Evolutionary conservation across 192 early-diverging fungal genomes (phyloP).

Genomic region (Gryganskiella cystojenkinii): DNA sequence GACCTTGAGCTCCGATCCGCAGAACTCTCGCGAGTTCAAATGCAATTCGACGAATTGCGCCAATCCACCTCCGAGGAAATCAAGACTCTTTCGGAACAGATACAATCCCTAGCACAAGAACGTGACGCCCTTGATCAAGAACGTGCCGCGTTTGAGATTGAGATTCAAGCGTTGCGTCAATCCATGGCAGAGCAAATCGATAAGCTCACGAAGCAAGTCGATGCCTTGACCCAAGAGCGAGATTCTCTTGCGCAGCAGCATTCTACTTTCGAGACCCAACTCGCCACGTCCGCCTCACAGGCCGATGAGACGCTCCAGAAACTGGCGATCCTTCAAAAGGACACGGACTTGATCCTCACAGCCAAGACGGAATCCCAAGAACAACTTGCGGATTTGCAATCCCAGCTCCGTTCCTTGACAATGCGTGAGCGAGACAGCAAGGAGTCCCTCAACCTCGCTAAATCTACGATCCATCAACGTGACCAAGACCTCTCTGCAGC

Average conservation of each 20-base stretch:
- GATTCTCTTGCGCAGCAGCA: constrained; percentile 16
- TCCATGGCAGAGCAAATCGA: constrained; percentile 5
- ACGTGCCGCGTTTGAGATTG: background rate
- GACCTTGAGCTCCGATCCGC: too few relatives aligned
- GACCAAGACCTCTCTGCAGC: constrained; percentile 28
- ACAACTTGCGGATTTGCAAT: constrained; percentile 12
- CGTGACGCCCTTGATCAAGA: too few relatives aligned
- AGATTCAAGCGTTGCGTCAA: constrained; percentile 19
- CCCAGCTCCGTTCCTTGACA: background rate
- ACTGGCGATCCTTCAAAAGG: constrained; percentile 17
- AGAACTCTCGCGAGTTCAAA: too few relatives aligned
- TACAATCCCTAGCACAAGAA: too few relatives aligned
- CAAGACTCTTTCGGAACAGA: too few relatives aligned
- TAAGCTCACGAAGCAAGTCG: constrained; percentile 14
- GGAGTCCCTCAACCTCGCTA: constrained; percentile 28
- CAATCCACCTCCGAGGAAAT: too few relatives aligned
- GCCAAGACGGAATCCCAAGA: constrained; percentile 29
- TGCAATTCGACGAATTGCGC: too few relatives aligned
- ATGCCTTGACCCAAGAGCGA: constrained; percentile 18
- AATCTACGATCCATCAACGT: constrained; percentile 34
- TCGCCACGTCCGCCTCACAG: background rate
- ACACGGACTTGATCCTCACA: constrained; percentile 5
- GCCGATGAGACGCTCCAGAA: background rate
- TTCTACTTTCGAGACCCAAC: constrained; percentile 11
- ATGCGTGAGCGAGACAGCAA: constrained; percentile 17